phyloP scores from a whole-genome alignment of 352 stramenopile genomes.

The Phytophthora cryptogea region DNA sequence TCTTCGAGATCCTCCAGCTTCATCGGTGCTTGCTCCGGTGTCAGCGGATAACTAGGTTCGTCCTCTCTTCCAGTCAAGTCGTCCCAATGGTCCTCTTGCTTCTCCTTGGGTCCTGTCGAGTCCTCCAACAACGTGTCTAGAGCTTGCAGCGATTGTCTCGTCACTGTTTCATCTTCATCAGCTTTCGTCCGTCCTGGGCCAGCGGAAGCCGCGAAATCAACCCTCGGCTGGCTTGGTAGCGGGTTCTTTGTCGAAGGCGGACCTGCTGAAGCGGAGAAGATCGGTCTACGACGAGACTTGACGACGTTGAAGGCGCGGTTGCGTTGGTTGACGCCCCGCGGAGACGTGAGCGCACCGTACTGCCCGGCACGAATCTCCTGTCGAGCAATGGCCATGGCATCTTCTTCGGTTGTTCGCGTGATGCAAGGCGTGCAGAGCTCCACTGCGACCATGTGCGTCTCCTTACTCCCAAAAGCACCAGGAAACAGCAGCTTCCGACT shows the following conservation, averaged over 20 bases:
- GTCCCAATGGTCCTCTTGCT: constrained; percentile 8
- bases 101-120: constrained; percentile 8
- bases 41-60: constrained; percentile 10
- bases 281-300: constrained; percentile 6
- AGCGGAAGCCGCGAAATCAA: constrained; percentile 25
- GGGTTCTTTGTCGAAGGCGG: constrained; percentile 7
- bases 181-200: constrained; percentile 4
- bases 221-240: constrained; percentile 10
- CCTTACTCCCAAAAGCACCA: constrained; percentile 22
- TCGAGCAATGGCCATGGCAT: constrained; percentile 28
- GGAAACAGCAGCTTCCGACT: constrained; percentile 32
- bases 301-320: constrained; percentile 15
- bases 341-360: constrained; percentile 31
- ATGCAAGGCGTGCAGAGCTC: constrained; percentile 36
- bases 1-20: constrained; percentile 21
- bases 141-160: constrained; percentile 21
- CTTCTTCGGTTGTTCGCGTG: constrained; percentile 22
- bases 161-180: constrained; percentile 12
- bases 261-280: constrained; percentile 27
- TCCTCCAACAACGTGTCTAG: constrained; percentile 19
- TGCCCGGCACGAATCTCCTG: constrained; percentile 42
- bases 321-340: constrained; percentile 11
- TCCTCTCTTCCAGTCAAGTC: constrained; percentile 17
- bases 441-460: constrained; percentile 23
- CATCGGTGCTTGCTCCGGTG: constrained; percentile 13